These are phyloP conservation scores for Otatea glauca DNA, from an alignment of 176 grass and related monocot species.

Conservation along the genomic window DNA sequence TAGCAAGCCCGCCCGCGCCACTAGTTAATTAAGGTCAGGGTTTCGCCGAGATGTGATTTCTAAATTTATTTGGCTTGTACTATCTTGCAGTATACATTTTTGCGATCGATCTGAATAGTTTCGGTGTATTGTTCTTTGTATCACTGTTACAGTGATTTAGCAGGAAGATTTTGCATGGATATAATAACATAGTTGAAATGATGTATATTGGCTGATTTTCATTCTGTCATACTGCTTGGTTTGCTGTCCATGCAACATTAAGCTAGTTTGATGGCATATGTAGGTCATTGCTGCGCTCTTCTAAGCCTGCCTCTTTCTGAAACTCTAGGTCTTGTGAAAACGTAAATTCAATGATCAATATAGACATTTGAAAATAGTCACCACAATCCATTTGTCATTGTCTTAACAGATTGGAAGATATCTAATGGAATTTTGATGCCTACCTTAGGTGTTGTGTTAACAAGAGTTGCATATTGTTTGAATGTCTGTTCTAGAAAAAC, in stretches of 20 bases:
- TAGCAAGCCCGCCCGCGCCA: conserved; percentile 9
- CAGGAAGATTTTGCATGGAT: background rate
- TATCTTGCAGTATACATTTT: too few species aligned
- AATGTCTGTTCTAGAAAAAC: background rate
- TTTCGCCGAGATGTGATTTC: too few species aligned
- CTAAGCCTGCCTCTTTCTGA: background rate
- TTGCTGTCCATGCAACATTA: background rate
- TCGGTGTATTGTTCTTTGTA: background rate
- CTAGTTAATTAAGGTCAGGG: background rate
- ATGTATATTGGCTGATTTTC: conserved; percentile 3
- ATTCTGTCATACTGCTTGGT: background rate
- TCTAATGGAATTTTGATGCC: conserved; percentile 4
- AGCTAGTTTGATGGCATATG: too few species aligned
- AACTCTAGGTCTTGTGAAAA: background rate
- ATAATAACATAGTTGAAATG: background rate
- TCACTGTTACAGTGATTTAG: background rate
- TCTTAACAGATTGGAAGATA: background rate
- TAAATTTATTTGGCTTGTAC: too few species aligned
- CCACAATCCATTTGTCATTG: background rate
- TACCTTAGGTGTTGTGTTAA: background rate
- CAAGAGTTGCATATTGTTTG: background rate
- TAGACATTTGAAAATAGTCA: background rate
- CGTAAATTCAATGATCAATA: background rate
- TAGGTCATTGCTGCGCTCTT: too few species aligned
- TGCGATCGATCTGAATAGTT: background rate